Base-by-base conservation (phyloP, 2,329 filamentous ascomycete species). In the Trichothecium roseum region DNA sequence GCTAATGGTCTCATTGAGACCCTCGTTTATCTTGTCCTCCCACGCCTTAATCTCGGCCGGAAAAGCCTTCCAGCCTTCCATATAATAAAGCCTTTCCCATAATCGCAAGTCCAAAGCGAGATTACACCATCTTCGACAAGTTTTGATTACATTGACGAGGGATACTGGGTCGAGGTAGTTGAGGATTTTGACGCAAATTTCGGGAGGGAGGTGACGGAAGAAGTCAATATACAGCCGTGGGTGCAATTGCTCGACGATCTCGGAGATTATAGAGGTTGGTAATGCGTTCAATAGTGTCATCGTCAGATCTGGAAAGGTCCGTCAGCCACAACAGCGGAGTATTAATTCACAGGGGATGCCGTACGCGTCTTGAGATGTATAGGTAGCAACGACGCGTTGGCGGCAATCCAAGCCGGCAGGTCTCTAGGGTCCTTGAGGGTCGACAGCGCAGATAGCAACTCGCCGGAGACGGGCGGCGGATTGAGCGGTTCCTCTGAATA, bases 171-270 rank as follows among this genome's bases (percentile, higher is more conserved):
- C 83, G 34, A 98, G 78, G 51, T 87, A 91, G 13, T 82, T 80
- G 30, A 98, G 79, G 30, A 96, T 81, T 50, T 93, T 82, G 30
- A 91, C 78, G 41, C 86, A 93, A 48, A 98, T 83, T 56, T 98
- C 91, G 18, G 84, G 78, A 0, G 91, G 91, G 1, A 98, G 74
- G 49, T 85, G 78, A 43, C 76, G 67, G 29, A 94, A 78, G 37
- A 94, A 94, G 59, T 98, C 85, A 60, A 95, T 89, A 57, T 95
- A 88, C 3, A 96, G 78, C 35, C 88, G 72, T 4, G 87, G 84
- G 42, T 80, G 83, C 14, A 94, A 64, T 43, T 81, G 74, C 37
- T 88, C 75, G 32, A 94, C 84, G 36, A 95, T 84, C 30, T 81
- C 71, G 34, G 82, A 79, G 40, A 95, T 79, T 36, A 79, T 75